Evolutionary conservation across 495 filamentous ascomycete genomes (phyloP), one percentile per base, ranked within the genome.

Genomic region (Xylaria bambusicola): DNA sequence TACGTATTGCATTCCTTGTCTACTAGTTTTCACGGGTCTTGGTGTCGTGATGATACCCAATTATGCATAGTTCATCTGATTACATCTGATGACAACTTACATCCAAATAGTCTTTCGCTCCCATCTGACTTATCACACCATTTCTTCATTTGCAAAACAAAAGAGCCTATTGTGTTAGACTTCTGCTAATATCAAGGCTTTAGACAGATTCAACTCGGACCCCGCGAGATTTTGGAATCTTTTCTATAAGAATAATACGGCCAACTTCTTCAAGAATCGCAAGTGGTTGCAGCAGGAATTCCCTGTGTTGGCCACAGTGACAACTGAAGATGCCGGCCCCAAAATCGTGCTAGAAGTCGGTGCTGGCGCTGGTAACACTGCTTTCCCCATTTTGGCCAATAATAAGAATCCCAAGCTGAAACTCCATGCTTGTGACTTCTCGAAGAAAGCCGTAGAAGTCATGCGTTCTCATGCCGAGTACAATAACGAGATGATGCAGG

Each of bases 231-330:
- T 91, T 89, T 98, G 93, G 93, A 91, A 98, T 66, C 78, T 86
- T 41, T 98, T 98, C 77, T 98, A 98, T 77, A 88, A 88, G 71
- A 93, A 96, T 74, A 97, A 98, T 75, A 89, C 87, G 6, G 81
- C 84, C 53, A 97, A 97, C 70, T 98, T 98, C 77, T 98, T 98
- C 86, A 98, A 98, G 75, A 87, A 98, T 66, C 86, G 94, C 48
- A 97, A 97, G 71, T 98, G 94, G 94, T 75, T 98, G 35, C 85
- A 84, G 41, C 92, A 97, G 71, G 94, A 98, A 72, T 98, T 98
- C 60, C 94, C 94, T 0, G 77, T 97, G 2, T 77, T 98, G 13
- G 82, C 79, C 0, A 78, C 87, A 31, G 79, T 93, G 29, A 90
- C 88, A 3, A 76, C 78, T 52, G 78, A 82, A 54, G 82, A 80